Percentiles rank a stretch among this genome's conserved stretches.
Conservation (phyloP, 495 filamentous ascomycete species). For the Talaromyces borbonicus region DNA sequence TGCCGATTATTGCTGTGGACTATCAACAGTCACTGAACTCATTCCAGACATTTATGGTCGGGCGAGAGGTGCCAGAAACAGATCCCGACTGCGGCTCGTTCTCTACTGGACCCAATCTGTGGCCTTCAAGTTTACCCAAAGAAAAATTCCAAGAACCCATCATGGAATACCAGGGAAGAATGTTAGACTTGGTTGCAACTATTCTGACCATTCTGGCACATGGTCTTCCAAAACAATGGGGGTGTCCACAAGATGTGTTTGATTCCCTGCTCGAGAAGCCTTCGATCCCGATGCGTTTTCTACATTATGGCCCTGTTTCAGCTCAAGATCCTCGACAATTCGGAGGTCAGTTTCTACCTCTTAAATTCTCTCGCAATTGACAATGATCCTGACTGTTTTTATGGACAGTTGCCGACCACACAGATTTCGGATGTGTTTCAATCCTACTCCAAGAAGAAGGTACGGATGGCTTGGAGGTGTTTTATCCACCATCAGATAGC, state of each 20-base stretch:
- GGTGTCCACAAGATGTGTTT: not conserved
- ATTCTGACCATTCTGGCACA: conserved; percentile 21
- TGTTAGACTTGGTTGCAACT: conserved; percentile 21
- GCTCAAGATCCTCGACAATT: conserved; percentile 26
- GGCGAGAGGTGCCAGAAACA: no score
- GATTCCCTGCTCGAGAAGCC: not conserved
- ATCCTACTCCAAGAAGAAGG: conserved; percentile 27
- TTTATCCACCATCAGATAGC: conserved; percentile 1
- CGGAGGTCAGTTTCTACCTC: conserved; percentile 21
- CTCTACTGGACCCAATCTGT: conserved; percentile 35
- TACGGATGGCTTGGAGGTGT: conserved; percentile 10
- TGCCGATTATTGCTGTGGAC: no score
- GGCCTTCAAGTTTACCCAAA: conserved; percentile 25
- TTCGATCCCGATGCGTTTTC: conserved; percentile 31
- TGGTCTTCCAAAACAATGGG: conserved; percentile 14
- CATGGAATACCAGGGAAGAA: conserved; percentile 38
- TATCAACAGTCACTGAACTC: no score
- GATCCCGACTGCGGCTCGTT: conserved; percentile 10
- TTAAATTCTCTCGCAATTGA: no score
- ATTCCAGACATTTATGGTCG: conserved; percentile 33
- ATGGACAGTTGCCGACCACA: conserved; percentile 32
- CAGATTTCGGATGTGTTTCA: conserved; percentile 35
- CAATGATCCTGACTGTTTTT: no score
- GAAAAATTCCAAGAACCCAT: conserved; percentile 35
- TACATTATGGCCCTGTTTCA: conserved; percentile 34